Percentiles rank a stretch among this genome's conserved stretches.
Evolutionary conservation across 2,329 filamentous ascomycete genomes (phyloP).

Genomic region (Neofusicoccum laricinum): DNA sequence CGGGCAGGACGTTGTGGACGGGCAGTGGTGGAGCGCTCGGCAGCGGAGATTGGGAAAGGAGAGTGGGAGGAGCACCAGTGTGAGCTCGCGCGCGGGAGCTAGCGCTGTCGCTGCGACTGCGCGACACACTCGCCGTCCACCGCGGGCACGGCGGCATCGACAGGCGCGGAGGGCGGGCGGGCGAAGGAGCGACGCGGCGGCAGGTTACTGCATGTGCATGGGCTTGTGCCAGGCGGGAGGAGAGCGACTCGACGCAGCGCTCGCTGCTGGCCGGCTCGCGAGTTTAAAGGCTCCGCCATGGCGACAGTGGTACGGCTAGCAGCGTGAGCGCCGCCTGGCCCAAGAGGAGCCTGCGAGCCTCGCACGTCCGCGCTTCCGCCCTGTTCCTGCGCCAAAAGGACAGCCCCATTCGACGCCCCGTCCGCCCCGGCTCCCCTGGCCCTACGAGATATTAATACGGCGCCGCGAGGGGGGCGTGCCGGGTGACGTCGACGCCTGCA

Average conservation of each 20-base stretch:
- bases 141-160: conserved; percentile 1
- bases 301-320: neutral
- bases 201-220: neutral
- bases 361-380: conserved; percentile 11
- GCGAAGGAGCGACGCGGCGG: neutral
- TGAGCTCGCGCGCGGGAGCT: neutral
- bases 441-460: neutral
- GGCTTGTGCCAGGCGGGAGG: too few species aligned
- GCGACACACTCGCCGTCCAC: neutral
- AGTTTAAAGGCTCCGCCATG: conserved; percentile 1
- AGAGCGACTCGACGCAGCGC: neutral
- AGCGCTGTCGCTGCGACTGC: neutral
- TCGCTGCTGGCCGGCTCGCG: neutral
- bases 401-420: neutral
- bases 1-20: neutral
- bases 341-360: neutral
- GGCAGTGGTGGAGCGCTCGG: conserved; percentile 7
- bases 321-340: neutral
- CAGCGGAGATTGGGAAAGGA: conserved; percentile 12
- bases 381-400: neutral
- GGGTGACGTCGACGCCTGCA: conserved; percentile 7
- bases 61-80: neutral
- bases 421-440: neutral
- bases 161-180: neutral
- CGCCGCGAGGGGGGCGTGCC: neutral